Evolutionary conservation across 1,139 yeast species (phyloP).

Genomic region (Debaryomycetaceae sp.): DNA sequence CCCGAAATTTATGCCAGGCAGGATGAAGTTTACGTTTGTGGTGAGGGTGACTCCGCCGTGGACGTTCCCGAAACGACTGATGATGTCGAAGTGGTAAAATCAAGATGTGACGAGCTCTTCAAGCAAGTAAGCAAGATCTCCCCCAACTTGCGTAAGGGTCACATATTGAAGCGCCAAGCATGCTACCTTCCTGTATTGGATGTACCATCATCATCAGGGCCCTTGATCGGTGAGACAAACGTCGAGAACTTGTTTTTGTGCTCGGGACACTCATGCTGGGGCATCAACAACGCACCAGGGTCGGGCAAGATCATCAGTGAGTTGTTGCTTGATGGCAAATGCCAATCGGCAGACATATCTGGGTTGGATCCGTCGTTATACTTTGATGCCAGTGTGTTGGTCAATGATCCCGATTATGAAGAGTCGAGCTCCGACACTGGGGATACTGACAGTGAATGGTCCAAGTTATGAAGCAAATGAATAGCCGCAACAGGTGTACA

Average conservation of each 20-base stretch:
- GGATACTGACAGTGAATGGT: constrained; percentile 11
- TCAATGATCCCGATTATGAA: constrained; percentile 38
- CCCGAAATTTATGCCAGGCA: constrained; percentile 95
- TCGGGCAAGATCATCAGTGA: constrained; percentile 93
- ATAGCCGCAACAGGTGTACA: not conserved
- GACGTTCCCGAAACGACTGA: constrained; percentile 93
- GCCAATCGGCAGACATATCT: constrained; percentile 70
- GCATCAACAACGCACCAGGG: constrained; percentile 95
- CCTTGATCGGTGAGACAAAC: constrained; percentile 89
- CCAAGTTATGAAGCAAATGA: constrained; percentile 2
- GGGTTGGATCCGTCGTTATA: constrained; percentile 81
- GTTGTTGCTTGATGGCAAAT: constrained; percentile 78
- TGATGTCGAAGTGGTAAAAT: constrained; percentile 83
- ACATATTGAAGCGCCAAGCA: constrained; percentile 81
- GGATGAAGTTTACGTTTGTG: constrained; percentile 96
- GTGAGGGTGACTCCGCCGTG: constrained; percentile 90
- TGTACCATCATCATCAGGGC: constrained; percentile 89
- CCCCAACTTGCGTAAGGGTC: constrained; percentile 68
- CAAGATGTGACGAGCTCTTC: constrained; percentile 84
- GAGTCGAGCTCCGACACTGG: constrained; percentile 16
- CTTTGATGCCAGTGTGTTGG: constrained; percentile 65
- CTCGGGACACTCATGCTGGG: constrained; percentile 52
- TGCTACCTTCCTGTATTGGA: constrained; percentile 94
- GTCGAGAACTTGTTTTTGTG: constrained; percentile 32
- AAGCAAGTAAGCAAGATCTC: constrained; percentile 77